These are phyloP conservation scores for Arthrinium phaeospermum DNA, from an alignment of 2,329 filamentous ascomycete genomes.

Conservation along the genomic window DNA sequence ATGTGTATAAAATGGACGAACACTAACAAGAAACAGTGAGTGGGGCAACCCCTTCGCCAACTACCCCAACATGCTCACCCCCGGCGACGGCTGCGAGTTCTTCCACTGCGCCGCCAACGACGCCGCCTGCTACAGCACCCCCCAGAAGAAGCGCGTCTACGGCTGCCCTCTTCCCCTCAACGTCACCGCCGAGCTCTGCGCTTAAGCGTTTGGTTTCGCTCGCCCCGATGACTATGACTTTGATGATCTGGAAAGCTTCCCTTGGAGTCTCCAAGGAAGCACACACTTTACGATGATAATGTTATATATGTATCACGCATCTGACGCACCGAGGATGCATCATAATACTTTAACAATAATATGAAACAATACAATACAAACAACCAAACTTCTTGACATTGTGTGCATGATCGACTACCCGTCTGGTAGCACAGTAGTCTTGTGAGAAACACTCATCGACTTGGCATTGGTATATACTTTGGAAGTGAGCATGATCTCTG, in stretches of 20 bases:
- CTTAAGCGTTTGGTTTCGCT: constrained; percentile 10
- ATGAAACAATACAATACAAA: background rate
- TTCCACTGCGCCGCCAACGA: constrained; percentile 46
- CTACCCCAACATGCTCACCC: constrained; percentile 43
- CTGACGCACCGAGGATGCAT: background rate
- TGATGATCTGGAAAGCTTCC: background rate
- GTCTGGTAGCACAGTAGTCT: too few species aligned
- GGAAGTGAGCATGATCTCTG: too few species aligned
- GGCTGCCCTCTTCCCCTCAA: constrained; percentile 48
- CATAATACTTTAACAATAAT: constrained; percentile 6
- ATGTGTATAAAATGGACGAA: too few species aligned
- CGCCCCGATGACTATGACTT: background rate
- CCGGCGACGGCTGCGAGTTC: constrained; percentile 43
- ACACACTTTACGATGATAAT: background rate
- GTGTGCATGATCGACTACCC: too few species aligned
- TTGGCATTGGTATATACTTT: too few species aligned
- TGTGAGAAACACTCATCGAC: too few species aligned
- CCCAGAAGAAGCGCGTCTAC: constrained; percentile 44
- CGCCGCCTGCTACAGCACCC: constrained; percentile 47
- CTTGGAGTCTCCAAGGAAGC: too few species aligned
- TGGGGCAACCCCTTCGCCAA: constrained; percentile 48
- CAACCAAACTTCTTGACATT: background rate
- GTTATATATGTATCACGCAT: constrained; percentile 4
- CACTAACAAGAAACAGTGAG: too few species aligned
- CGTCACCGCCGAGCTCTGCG: constrained; percentile 41